These are phyloP conservation scores for Uronychia binucleata DNA, from an alignment of 73 alveolate genomes.

Conservation along the genomic window DNA sequence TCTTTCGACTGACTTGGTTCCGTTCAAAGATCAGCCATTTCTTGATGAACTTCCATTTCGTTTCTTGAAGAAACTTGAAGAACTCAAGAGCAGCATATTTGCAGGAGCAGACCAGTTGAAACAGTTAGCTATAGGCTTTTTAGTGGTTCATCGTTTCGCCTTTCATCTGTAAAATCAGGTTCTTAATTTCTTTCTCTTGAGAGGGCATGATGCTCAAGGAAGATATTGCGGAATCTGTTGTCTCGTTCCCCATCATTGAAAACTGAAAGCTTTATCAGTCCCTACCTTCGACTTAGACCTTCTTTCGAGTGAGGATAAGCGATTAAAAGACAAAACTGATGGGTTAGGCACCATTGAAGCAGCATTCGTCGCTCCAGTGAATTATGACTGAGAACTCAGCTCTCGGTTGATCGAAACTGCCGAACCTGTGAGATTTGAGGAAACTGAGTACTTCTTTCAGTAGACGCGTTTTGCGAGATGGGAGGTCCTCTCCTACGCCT, in stretches of 20 bases:
- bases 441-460: background rate
- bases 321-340: too few species aligned
- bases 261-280: background rate
- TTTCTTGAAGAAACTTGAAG: constrained; percentile 23
- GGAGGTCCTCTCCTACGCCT: background rate
- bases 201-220: background rate
- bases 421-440: background rate
- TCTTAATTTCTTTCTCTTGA: background rate
- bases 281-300: background rate
- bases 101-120: constrained; percentile 9
- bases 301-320: background rate
- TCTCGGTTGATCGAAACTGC: background rate
- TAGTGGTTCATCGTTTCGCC: background rate
- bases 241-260: background rate
- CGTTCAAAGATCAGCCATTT: constrained; percentile 9
- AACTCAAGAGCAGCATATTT: constrained; percentile 49
- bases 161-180: background rate
- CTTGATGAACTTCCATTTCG: constrained; percentile 38
- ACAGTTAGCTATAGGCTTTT: background rate
- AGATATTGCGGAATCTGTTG: background rate
- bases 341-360: background rate
- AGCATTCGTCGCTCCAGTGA: background rate
- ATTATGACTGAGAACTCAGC: background rate
- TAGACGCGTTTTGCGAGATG: background rate
- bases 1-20: background rate